Conservation (phyloP, 176 grass and related monocot species). For the Cocos nucifera region DNA sequence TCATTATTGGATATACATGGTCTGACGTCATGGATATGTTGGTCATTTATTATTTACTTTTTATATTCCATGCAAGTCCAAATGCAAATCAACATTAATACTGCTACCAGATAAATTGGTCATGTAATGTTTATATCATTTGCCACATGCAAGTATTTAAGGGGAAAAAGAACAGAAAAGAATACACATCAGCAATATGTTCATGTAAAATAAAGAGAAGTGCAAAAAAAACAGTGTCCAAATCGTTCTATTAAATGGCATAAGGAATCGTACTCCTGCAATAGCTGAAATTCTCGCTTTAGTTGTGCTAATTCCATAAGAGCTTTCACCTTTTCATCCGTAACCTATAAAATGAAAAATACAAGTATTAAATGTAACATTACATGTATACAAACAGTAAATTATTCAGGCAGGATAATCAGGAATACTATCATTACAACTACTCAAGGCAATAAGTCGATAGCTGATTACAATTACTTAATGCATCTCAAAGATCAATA, state of each 20-base stretch:
- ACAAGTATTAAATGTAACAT: slow-evolving; percentile 9
- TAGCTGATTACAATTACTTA: too few species aligned
- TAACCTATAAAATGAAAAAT: slow-evolving; percentile 46
- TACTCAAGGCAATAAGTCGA: too few species aligned
- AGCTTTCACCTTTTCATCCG: slow-evolving; percentile 77
- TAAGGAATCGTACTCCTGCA: slow-evolving; percentile 53
- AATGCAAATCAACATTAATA: too few species aligned
- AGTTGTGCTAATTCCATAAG: slow-evolving; percentile 85
- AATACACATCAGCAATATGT: not conserved
- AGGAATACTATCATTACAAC: not conserved
- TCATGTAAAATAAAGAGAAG: slow-evolving; percentile 4
- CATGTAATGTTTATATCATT: too few species aligned
- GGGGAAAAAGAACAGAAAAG: not conserved
- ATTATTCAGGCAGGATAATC: not conserved
- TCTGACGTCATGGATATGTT: too few species aligned
- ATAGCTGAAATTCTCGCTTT: slow-evolving; percentile 62
- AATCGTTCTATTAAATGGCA: not conserved
- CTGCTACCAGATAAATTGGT: too few species aligned
- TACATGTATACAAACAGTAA: slow-evolving; percentile 5
- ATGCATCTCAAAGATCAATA: too few species aligned
- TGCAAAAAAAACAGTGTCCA: not conserved
- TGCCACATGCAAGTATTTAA: too few species aligned
- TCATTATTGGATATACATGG: too few species aligned
- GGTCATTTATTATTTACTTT: too few species aligned
- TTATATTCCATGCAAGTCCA: too few species aligned